A percentile compares a stretch with the other conserved stretches of the same genome.
Conservation (phyloP, 495 filamentous ascomycete genomes). For the Podospora pseudoanserina region DNA sequence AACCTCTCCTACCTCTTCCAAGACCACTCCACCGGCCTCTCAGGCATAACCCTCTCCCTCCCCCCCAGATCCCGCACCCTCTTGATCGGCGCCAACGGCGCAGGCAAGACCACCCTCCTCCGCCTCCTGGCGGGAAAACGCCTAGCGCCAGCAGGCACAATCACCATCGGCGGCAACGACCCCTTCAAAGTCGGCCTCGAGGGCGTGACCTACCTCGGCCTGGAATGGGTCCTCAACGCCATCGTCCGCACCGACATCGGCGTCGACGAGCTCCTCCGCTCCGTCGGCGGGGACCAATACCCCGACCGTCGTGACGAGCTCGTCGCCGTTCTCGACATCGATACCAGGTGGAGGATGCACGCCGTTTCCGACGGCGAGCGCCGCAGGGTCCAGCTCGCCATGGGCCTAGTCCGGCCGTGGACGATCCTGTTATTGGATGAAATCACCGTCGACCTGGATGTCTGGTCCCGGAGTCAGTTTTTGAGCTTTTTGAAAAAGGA, state of each 20-base stretch:
- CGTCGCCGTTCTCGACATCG: conserved; percentile 84
- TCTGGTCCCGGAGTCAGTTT: conserved; percentile 79
- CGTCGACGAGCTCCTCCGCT: conserved; percentile 76
- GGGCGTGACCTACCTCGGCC: conserved; percentile 92
- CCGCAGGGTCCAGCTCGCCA: conserved; percentile 86
- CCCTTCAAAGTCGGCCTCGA: conserved; percentile 85
- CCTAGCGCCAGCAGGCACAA: conserved; percentile 68
- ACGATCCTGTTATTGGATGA: conserved; percentile 86
- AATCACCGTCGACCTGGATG: conserved; percentile 94
- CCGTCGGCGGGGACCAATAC: conserved; percentile 82
- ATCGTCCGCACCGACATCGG: conserved; percentile 95
- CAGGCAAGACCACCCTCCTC: conserved; percentile 94
- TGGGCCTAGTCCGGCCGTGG: conserved; percentile 96
- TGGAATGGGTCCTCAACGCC: conserved; percentile 98
- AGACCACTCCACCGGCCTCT: conserved; percentile 70
- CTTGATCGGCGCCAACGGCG: conserved; percentile 94
- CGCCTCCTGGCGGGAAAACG: conserved; percentile 84
- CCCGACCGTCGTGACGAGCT: conserved; percentile 79
- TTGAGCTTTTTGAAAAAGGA: conserved; percentile 81
- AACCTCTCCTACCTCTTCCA: conserved; percentile 86
- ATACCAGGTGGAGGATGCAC: conserved; percentile 90
- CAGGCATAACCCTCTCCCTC: conserved; percentile 65
- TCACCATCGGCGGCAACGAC: conserved; percentile 76
- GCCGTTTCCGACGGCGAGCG: conserved; percentile 89
- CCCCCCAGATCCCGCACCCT: conserved; percentile 83